phyloP scores from a whole-genome alignment of 1,284 basidiomycete species.

The Xerocomus minutiporus region DNA sequence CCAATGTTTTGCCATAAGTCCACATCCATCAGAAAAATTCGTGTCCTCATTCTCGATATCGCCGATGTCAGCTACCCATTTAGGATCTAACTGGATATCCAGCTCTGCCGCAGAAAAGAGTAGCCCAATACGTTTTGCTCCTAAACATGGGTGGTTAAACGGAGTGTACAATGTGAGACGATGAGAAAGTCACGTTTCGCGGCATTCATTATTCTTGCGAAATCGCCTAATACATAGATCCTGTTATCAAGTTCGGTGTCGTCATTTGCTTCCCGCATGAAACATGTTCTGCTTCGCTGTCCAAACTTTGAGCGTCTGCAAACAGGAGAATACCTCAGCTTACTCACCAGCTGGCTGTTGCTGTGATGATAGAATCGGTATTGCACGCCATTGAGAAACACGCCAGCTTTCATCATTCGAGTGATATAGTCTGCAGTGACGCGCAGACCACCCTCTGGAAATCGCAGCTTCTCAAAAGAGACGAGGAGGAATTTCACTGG shows the following conservation, averaged over 20 bases:
- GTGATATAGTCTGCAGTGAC: slow-evolving; percentile 51
- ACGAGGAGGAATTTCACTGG: slow-evolving; percentile 49
- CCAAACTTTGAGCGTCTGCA: background rate
- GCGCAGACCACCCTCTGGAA: slow-evolving; percentile 44
- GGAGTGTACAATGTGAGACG: background rate
- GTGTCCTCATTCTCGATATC: slow-evolving; percentile 56
- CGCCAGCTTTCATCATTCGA: slow-evolving; percentile 48
- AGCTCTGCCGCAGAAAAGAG: slow-evolving; percentile 60
- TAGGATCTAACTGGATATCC: slow-evolving; percentile 51
- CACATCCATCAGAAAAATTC: slow-evolving; percentile 64
- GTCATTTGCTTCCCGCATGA: slow-evolving; percentile 47
- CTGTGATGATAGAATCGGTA: slow-evolving; percentile 68
- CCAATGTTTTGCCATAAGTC: slow-evolving; percentile 51
- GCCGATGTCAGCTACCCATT: slow-evolving; percentile 48
- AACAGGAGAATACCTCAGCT: background rate
- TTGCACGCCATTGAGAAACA: slow-evolving; percentile 54
- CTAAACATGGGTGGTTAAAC: slow-evolving; percentile 29
- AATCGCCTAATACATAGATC: slow-evolving; percentile 55
- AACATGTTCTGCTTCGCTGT: slow-evolving; percentile 59
- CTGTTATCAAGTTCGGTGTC: slow-evolving; percentile 53
- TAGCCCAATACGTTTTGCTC: slow-evolving; percentile 62
- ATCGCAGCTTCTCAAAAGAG: slow-evolving; percentile 51
- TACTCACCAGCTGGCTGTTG: slow-evolving; percentile 58
- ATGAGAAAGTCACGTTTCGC: slow-evolving; percentile 48
- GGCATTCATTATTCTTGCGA: slow-evolving; percentile 54